Percentiles rank a stretch among this genome's conserved stretches.
phyloP scores from a whole-genome alignment of 2,329 filamentous ascomycete species.

The Colletotrichum camelliae region DNA sequence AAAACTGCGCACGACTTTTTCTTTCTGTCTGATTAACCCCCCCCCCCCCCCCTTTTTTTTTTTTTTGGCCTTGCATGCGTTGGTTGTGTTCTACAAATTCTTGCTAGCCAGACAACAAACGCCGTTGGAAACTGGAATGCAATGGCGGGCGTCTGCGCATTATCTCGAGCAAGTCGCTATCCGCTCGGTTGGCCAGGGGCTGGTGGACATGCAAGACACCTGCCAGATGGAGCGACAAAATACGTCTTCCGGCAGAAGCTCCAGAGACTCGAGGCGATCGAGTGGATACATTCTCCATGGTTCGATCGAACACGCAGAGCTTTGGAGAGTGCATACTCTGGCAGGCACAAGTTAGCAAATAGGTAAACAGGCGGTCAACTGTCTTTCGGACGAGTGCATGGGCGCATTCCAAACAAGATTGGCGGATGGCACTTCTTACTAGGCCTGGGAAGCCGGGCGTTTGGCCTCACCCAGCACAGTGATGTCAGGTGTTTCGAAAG shows the following conservation, averaged over 20 bases:
- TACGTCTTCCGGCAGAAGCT: not conserved
- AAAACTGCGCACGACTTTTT: not conserved
- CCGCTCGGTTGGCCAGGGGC: not conserved
- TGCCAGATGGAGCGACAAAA: not conserved
- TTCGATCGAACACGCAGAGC: not conserved
- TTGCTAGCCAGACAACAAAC: not conserved
- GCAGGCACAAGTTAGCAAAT: not conserved
- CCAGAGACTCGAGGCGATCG: not conserved
- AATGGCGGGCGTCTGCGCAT: not conserved
- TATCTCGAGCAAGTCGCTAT: not conserved
- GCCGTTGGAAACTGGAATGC: not conserved
- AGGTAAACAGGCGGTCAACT: not conserved
- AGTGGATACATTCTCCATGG: not conserved
- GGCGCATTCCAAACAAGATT: not conserved
- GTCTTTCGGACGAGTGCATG: not conserved
- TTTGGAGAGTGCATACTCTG: not conserved
- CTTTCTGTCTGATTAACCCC: not conserved
- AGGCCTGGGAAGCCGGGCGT: not conserved
- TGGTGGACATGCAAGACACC: not conserved
- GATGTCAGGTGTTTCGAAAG: slow-evolving; percentile 2
- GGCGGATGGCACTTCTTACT: not conserved
- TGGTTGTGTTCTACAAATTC: not conserved
- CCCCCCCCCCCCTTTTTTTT: not conserved
- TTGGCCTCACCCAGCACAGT: slow-evolving; percentile 2
- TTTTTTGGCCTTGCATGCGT: not conserved